phyloP scores from a whole-genome alignment of 2,329 filamentous ascomycete species.

The Fusarium austroafricanum region DNA sequence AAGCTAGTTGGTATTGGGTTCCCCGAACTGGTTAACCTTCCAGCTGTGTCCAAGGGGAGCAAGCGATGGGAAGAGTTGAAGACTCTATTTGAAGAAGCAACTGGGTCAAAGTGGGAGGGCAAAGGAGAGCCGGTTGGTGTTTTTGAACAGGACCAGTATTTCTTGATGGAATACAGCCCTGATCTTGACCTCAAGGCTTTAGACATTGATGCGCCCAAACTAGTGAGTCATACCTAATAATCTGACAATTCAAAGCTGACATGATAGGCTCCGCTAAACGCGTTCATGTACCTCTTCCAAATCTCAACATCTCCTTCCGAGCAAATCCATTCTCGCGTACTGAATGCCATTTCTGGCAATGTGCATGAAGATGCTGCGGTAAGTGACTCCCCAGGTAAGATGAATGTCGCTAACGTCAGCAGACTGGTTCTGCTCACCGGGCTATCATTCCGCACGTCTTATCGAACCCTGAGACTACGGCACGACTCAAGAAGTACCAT shows the following conservation, averaged over 20 bases:
- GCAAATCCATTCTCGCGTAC: conserved; percentile 4
- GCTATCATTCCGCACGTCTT: conserved; percentile 7
- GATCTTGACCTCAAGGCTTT: conserved; percentile 13
- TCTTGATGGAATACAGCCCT: conserved; percentile 4
- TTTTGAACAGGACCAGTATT: conserved; percentile 13
- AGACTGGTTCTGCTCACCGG: conserved; percentile 17
- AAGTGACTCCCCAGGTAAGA: rapidly evolving
- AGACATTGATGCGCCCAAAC: neutral
- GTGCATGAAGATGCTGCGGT: neutral
- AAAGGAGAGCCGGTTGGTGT: neutral
- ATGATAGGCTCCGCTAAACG: neutral
- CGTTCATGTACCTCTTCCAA: conserved; percentile 14
- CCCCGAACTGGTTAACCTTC: neutral
- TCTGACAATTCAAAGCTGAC: rapidly evolving
- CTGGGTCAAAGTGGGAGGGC: neutral
- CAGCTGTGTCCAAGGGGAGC: rapidly evolving
- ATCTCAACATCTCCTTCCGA: neutral
- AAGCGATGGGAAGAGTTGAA: conserved; percentile 1
- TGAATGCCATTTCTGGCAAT: neutral
- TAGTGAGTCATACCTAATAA: neutral
- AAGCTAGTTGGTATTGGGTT: conserved; percentile 18
- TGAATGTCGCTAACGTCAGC: neutral
- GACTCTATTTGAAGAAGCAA: neutral
- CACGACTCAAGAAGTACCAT: neutral
- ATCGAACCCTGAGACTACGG: neutral